phyloP scores from a whole-genome alignment of 768 basidiomycete genomes.

The Leucogyrophana mollusca region DNA sequence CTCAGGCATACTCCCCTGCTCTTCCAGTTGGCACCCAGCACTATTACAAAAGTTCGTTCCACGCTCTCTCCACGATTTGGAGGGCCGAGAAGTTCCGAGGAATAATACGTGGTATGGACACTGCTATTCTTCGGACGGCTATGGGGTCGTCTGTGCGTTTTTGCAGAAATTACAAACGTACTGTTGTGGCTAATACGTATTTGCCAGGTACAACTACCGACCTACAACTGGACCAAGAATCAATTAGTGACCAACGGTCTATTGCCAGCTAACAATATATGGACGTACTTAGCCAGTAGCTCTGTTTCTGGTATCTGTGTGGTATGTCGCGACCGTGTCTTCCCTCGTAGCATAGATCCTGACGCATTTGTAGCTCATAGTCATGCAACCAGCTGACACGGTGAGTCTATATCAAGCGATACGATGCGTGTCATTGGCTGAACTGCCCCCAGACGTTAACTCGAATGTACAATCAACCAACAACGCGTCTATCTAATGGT shows the following conservation, averaged over 20 bases:
- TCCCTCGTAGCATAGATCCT: slow-evolving; percentile 2
- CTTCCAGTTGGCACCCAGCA: slow-evolving; percentile 95
- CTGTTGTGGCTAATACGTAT: too few relatives aligned
- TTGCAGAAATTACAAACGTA: background rate
- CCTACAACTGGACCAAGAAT: slow-evolving; percentile 91
- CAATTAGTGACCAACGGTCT: slow-evolving; percentile 68
- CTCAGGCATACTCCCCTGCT: slow-evolving; percentile 88
- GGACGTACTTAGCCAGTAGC: slow-evolving; percentile 87
- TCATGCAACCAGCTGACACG: slow-evolving; percentile 95
- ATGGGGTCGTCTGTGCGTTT: slow-evolving; percentile 83
- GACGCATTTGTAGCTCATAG: slow-evolving; percentile 56
- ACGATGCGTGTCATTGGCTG: too few relatives aligned
- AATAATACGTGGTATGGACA: slow-evolving; percentile 87
- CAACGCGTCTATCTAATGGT: slow-evolving; percentile 67
- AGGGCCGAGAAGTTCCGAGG: slow-evolving; percentile 76
- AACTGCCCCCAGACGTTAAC: slow-evolving; percentile 71
- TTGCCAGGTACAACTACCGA: slow-evolving; percentile 84
- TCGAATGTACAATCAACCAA: slow-evolving; percentile 95
- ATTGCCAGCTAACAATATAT: slow-evolving; percentile 72
- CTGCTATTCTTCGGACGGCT: slow-evolving; percentile 88
- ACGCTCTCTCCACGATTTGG: slow-evolving; percentile 81
- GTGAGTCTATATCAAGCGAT: too few relatives aligned
- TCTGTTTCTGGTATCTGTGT: slow-evolving; percentile 90
- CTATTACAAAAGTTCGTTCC: slow-evolving; percentile 79
- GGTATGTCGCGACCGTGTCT: slow-evolving; percentile 44